Evolutionary conservation across 1,284 basidiomycete genomes (phyloP), one percentile per base, ranked within the genome.

Genomic region (Cystobasidium slooffiae): DNA sequence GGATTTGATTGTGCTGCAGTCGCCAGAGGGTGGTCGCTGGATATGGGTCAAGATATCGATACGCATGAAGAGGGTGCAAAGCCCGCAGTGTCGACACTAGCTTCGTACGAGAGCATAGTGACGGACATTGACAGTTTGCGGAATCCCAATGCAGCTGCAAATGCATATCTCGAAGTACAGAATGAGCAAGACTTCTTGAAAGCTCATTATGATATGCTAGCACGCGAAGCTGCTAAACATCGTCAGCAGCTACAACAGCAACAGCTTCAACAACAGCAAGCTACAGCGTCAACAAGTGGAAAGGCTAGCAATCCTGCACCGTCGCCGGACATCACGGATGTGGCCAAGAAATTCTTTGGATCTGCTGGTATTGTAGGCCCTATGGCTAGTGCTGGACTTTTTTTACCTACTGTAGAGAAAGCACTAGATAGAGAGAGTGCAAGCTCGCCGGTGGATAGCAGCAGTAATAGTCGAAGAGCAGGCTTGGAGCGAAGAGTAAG

Each of bases 191-290:
- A 87, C 0, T 97, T 96, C 86, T 87, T 97, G 14, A 86, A 89
- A 6, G 90, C 90, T 79, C 91, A 97, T 79, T 93, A 93, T 81
- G 93, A 94, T 81, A 88, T 92, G 79, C 91, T 94, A 76, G 87
- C 90, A 56, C 92, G 92, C 83, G 93, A 93, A 80, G 87, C 91
- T 0, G 91, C 93, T 77, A 88, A 91, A 72, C 93, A 95, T n/a
- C 64, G 64, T 41, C 49, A 66, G 22, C 49, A 51, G 22, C 62
- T 49, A 43, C 64, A 46, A 9, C 49, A 51, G 18, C 47, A 43
- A 14, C 52, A 47, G 64, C 47, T 37, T 1, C 24, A 66, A 22
- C 51, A 41, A 6, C 51, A 20, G 51, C 55, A 37, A 37, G n/a
- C 55, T 31, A 5, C 31, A 5, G 5, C 5, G 2, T 31, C 31